phyloP scores from a whole-genome alignment of 306 rosid genomes.

The Clitoria ternatea region DNA sequence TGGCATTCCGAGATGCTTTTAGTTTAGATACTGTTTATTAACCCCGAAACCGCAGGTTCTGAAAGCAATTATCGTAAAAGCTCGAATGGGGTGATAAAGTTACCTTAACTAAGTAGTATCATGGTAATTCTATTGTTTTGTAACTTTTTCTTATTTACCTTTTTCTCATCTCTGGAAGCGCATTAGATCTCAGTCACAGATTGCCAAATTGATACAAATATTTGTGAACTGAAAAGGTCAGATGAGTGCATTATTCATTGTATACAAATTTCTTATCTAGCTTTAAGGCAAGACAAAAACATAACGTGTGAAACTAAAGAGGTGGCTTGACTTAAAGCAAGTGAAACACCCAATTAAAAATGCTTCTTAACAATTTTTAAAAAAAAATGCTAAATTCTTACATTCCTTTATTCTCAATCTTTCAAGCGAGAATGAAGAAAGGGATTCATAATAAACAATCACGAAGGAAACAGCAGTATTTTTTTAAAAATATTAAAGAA shows the following conservation, averaged over 20 bases:
- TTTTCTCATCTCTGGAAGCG: neutral
- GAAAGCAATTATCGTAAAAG: conserved; percentile 5
- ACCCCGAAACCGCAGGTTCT: conserved; percentile 5
- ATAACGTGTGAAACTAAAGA: conserved; percentile 7
- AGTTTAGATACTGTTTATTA: conserved; percentile 9
- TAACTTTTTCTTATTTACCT: neutral
- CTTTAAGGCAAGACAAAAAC: neutral
- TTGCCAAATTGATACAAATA: neutral
- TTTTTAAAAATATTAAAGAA: neutral
- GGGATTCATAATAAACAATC: conserved; percentile 11
- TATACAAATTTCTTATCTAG: neutral
- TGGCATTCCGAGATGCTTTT: conserved; percentile 4
- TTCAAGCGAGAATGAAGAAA: conserved; percentile 11
- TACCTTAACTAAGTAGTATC: conserved; percentile 7
- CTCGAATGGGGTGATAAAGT: conserved; percentile 12
- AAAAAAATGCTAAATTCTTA: neutral
- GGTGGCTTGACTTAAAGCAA: no score
- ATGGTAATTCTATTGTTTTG: neutral
- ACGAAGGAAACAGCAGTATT: neutral
- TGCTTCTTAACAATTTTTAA: no score
- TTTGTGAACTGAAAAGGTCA: neutral
- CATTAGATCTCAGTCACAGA: conserved; percentile 6
- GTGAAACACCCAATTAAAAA: no score
- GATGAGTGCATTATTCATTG: neutral
- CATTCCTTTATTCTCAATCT: conserved; percentile 12